Evolutionary conservation across 139 green algal species (phyloP).

Genomic region (Chlamydomonas sp.): DNA sequence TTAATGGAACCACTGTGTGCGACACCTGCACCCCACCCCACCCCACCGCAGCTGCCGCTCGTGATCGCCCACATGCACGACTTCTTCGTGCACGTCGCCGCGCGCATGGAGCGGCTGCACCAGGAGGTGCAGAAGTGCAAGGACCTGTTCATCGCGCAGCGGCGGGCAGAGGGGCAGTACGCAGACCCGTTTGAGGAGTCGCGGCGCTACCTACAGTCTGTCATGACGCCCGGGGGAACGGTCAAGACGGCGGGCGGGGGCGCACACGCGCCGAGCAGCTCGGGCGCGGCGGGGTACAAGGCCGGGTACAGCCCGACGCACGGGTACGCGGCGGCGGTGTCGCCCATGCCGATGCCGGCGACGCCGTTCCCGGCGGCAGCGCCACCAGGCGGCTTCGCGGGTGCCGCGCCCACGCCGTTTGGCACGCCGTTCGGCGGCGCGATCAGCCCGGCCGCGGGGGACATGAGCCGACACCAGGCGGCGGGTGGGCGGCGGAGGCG

Average conservation of each 20-base stretch:
- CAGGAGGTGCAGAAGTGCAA: constrained; percentile 7
- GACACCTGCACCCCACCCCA: no score
- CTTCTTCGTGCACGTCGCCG: constrained; percentile 44
- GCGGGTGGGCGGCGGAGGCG: neutral
- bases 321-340: no score
- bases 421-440: constrained; percentile 9
- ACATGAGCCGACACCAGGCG: constrained; percentile 5
- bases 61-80: constrained; percentile 38
- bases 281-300: no score
- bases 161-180: neutral
- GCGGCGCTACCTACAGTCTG: neutral
- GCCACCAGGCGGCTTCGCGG: neutral
- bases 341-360: no score
- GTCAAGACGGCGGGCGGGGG: no score
- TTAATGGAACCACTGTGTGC: no score
- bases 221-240: no score
- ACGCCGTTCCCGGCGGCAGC: no score
- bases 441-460: constrained; percentile 4
- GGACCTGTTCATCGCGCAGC: neutral
- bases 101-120: constrained; percentile 34
- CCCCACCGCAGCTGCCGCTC: constrained; percentile 19
- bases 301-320: no score
- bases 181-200: constrained; percentile 6
- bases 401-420: neutral
- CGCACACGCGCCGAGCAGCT: no score